Evolutionary conservation across 176 grass and related monocot species (phyloP), one percentile per base, ranked within the genome.

Genomic region (Pontederia crassipes): DNA sequence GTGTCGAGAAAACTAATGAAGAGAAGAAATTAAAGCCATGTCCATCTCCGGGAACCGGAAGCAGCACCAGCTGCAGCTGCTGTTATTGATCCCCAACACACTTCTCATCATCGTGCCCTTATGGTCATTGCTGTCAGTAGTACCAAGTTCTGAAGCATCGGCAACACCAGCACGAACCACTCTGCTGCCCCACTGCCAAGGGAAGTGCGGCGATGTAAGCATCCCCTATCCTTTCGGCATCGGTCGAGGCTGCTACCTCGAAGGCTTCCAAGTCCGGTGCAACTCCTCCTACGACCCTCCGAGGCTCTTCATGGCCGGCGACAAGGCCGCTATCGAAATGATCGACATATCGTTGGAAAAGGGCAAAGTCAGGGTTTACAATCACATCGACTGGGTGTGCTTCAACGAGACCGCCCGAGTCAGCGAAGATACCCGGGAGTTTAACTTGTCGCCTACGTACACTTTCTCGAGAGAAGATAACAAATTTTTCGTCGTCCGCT

Each of bases 401-500:
- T 65, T 51, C 63, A 46, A 65, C 32, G 4, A 16, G 3, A 46
- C 28, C 57, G 6, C 0, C 57, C 1, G 2, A 2, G 10, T 1
- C 10, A 20, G 12, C 9, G 10, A 12, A 4, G 57, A 10, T 4
- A 13, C 12, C 24, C 4, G 2, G 10, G 0, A 1, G 18, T 4
- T 59, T 8, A 4, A 59, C 17, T 27, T 59, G 10, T 52, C 18
- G 15, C 24, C 16, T n/a, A 29, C 27, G 54, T 71, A 61, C 55
- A 52, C 49, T 51, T 59, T 78, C 59, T 71, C 75, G 20, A 20
- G 24, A 58, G 14, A 9, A 5, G 45, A 0, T 26, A 78, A 78
- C 58, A 28, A 50, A 59, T 61, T 78, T 51, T 14, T 55, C 45
- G 9, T 57, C 59, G 10, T 71, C 26, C 66, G 75, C 67, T 71